Percentiles rank a stretch among this genome's conserved stretches.
Evolutionary conservation across 2,329 filamentous ascomycete genomes (phyloP).

Genomic region (Nigrospora sphaerica): DNA sequence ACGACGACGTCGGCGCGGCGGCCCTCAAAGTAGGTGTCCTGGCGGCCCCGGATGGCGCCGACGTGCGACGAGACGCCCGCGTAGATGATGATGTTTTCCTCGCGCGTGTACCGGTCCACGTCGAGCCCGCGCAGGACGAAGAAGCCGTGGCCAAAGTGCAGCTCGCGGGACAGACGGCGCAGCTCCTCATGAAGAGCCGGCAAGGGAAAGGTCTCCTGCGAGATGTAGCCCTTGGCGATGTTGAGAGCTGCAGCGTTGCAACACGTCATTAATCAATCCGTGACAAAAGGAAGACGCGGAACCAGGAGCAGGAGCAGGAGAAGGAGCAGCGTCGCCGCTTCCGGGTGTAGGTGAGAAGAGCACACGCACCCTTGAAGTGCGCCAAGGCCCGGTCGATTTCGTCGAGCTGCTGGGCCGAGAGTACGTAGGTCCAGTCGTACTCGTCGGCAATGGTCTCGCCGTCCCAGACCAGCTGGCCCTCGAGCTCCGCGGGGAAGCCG

Average conservation of each 20-base stretch:
- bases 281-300: background rate
- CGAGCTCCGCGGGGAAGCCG: conserved; percentile 42
- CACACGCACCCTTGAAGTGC: conserved; percentile 32
- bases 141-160: conserved; percentile 54
- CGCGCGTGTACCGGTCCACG: conserved; percentile 41
- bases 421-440: conserved; percentile 46
- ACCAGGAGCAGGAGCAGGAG: background rate
- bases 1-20: conserved; percentile 44
- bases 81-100: conserved; percentile 54
- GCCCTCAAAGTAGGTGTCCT: conserved; percentile 39
- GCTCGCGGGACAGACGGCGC: conserved; percentile 41
- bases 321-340: background rate
- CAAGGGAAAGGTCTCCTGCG: conserved; percentile 46
- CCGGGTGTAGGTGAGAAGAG: background rate
- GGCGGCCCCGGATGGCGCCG: conserved; percentile 42
- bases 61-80: conserved; percentile 53
- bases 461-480: conserved; percentile 50
- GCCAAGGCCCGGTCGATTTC: conserved; percentile 38
- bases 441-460: conserved; percentile 36
- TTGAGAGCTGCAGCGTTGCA: conserved; percentile 20
- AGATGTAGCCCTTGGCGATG: conserved; percentile 33
- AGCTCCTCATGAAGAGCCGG: conserved; percentile 42
- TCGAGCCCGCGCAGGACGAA: conserved; percentile 52
- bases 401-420: conserved; percentile 36
- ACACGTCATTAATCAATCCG: background rate